Percentiles rank a stretch among this genome's conserved stretches.
Conservation (phyloP, 768 basidiomycete genomes). For the Mycena filopes region DNA sequence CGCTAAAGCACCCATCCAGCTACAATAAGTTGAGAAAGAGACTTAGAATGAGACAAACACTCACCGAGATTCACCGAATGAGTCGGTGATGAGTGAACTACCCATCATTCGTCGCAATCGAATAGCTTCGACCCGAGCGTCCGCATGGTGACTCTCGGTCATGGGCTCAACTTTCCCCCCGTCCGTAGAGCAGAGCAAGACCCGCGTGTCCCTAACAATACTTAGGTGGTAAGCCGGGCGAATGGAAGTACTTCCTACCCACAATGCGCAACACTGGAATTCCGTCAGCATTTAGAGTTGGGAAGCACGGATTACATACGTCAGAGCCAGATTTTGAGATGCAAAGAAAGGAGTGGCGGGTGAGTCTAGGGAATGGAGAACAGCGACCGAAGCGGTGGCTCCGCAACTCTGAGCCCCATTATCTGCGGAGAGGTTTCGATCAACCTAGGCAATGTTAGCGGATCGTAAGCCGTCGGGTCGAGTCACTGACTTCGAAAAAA, state of each 20-base stretch:
- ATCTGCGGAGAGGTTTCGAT: constrained; percentile 76
- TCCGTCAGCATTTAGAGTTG: background rate
- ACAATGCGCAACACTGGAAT: constrained; percentile 79
- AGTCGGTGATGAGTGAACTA: constrained; percentile 89
- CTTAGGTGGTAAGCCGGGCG: background rate
- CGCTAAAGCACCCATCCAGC: constrained; percentile 95
- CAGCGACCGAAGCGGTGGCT: constrained; percentile 89
- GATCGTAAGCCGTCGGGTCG: background rate
- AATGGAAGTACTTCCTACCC: constrained; percentile 64
- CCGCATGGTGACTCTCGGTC: constrained; percentile 97
- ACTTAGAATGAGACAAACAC: constrained; percentile 24
- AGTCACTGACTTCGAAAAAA: constrained; percentile 79
- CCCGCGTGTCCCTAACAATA: constrained; percentile 81
- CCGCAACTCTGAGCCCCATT: constrained; percentile 81
- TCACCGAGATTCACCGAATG: constrained; percentile 91
- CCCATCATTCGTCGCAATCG: constrained; percentile 92
- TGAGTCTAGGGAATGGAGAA: constrained; percentile 90
- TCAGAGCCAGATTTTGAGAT: constrained; percentile 78
- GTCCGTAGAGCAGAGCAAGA: constrained; percentile 80
- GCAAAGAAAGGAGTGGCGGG: constrained; percentile 87
- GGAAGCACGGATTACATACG: constrained; percentile 41
- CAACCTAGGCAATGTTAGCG: constrained; percentile 61
- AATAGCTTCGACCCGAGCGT: constrained; percentile 85
- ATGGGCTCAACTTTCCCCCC: constrained; percentile 83
- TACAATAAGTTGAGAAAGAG: constrained; percentile 39